Conservation (phyloP, 73 alveolate genomes). For the Paramecium caudatum region DNA sequence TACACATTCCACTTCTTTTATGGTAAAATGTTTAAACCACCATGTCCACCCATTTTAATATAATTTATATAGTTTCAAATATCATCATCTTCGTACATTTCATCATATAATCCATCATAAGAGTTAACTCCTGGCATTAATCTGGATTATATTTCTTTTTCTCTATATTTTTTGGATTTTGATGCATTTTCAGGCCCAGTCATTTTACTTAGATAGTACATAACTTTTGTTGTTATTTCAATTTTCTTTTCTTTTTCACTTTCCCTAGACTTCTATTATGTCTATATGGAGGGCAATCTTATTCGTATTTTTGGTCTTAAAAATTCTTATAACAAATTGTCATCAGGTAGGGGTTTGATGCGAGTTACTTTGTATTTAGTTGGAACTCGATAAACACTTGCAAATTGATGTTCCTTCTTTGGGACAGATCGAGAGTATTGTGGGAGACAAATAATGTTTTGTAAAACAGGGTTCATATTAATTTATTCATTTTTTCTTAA, state of each 20-base stretch:
- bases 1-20: conserved; percentile 78
- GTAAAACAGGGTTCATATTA: conserved; percentile 1
- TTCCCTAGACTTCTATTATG: background rate
- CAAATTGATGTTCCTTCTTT: conserved; percentile 24
- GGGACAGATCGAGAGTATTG: conserved; percentile 22
- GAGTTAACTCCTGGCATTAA: conserved; percentile 54
- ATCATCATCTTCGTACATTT: conserved; percentile 37
- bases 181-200: conserved; percentile 58
- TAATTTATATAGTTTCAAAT: background rate
- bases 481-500: too few species aligned
- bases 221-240: conserved; percentile 7
- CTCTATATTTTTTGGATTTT: conserved; percentile 15
- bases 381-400: conserved; percentile 6
- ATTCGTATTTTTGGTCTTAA: background rate
- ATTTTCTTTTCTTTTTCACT: conserved; percentile 29
- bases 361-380: background rate
- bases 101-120: conserved; percentile 36
- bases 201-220: conserved; percentile 37
- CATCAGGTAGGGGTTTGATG: too few species aligned
- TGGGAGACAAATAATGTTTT: background rate
- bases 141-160: conserved; percentile 15
- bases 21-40: conserved; percentile 77
- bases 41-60: conserved; percentile 75
- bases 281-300: background rate
- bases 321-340: background rate